phyloP scores from a whole-genome alignment of 2,329 filamentous ascomycete species.

The Teratosphaeria gauchensis region DNA sequence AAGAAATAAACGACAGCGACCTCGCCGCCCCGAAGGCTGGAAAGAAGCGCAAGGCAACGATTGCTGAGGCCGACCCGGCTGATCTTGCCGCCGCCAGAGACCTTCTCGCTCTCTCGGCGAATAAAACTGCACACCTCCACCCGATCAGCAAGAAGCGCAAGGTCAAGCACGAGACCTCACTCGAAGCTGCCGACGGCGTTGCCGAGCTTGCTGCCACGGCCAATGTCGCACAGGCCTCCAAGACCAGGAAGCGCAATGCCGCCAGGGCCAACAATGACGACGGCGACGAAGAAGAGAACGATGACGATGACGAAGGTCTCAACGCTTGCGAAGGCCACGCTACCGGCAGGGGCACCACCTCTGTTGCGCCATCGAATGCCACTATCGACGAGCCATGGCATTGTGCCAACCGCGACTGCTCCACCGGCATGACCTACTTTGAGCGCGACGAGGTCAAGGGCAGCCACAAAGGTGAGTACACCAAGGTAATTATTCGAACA shows the following conservation, averaged over 20 bases:
- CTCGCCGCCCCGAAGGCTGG: background rate
- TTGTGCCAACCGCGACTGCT: constrained; percentile 13
- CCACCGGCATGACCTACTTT: constrained; percentile 13
- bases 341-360: constrained; percentile 2
- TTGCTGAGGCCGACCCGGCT: background rate
- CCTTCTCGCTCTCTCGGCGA: background rate
- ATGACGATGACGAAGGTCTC: background rate
- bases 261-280: background rate
- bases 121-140: background rate
- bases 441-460: constrained; percentile 3
- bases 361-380: constrained; percentile 2
- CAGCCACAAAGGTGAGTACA: background rate
- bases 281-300: background rate
- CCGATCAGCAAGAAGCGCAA: background rate
- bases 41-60: background rate
- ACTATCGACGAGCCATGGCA: constrained; percentile 8
- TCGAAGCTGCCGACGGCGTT: background rate
- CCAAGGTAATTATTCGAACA: background rate
- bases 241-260: background rate
- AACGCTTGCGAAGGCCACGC: background rate
- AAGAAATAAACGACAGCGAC: background rate
- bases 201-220: background rate
- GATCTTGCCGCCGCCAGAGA: background rate
- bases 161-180: background rate
- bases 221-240: background rate